Conservation (phyloP, 306 rosid genomes). For the Canavalia ensiformis region DNA sequence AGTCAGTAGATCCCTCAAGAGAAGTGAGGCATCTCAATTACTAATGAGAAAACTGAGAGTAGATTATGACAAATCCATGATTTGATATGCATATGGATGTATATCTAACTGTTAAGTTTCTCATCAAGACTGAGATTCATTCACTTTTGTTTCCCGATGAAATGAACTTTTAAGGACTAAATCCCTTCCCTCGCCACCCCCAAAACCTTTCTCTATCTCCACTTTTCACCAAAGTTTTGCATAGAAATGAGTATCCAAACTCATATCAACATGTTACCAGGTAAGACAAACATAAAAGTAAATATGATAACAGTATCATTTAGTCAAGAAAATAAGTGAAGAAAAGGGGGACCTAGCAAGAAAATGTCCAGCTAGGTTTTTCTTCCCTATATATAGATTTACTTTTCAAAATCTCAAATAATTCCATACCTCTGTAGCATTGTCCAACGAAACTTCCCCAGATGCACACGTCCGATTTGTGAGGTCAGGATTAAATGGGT, state of each 20-base stretch:
- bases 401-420: conserved; percentile 27
- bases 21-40: not conserved
- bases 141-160: not conserved
- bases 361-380: conserved; percentile 1
- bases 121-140: not conserved
- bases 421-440: conserved; percentile 66
- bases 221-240: not conserved
- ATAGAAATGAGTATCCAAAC: conserved; percentile 15
- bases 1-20: not conserved
- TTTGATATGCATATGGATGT: not conserved
- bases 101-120: not conserved
- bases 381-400: not conserved
- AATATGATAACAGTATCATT: not conserved
- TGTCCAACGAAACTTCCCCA: conserved; percentile 62
- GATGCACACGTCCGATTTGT: conserved; percentile 57
- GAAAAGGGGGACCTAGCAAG: not conserved
- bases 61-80: not conserved
- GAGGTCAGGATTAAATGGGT: conserved; percentile 63
- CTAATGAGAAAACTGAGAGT: not conserved
- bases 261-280: not conserved
- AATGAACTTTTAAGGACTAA: not conserved
- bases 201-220: not conserved
- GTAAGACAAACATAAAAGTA: not conserved
- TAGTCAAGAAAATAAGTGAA: not conserved
- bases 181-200: too few species aligned